phyloP scores from a whole-genome alignment of 106 monocot species.

The Dendrobium huoshanense region DNA sequence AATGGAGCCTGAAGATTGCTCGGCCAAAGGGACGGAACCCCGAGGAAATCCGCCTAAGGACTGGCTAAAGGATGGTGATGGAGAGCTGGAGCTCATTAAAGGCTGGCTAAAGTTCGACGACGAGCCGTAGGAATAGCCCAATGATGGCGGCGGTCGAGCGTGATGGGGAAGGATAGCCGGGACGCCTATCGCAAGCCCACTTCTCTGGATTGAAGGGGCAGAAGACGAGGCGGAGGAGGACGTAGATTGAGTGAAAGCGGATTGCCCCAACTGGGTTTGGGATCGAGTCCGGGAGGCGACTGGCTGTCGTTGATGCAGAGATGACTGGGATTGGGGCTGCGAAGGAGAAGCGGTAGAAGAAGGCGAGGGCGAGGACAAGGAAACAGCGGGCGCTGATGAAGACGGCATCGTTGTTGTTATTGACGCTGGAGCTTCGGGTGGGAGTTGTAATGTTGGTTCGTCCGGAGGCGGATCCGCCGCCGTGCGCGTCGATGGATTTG shows the following conservation, averaged over 20 bases:
- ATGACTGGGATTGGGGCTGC: background rate
- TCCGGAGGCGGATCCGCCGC: background rate
- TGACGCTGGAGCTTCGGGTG: background rate
- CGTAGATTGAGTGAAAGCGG: background rate
- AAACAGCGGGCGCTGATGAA: background rate
- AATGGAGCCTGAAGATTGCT: background rate
- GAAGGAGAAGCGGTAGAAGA: background rate
- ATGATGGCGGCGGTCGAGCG: background rate
- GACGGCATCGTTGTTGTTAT: background rate
- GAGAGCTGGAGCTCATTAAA: slow-evolving; percentile 1
- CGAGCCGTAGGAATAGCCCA: background rate
- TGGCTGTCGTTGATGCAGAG: background rate
- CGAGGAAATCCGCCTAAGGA: slow-evolving; percentile 4
- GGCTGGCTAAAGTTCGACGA: slow-evolving; percentile 2
- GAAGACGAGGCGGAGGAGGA: slow-evolving; percentile 5
- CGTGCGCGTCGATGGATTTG: background rate
- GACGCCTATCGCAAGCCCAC: background rate
- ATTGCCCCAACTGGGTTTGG: background rate
- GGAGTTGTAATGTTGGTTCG: background rate
- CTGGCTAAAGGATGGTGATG: slow-evolving; percentile 1
- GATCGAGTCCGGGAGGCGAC: background rate
- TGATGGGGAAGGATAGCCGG: slow-evolving; percentile 4
- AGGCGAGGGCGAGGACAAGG: background rate
- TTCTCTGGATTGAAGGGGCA: background rate
- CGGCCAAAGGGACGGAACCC: background rate